Base-by-base conservation (phyloP, 495 filamentous ascomycete genomes). In the Cladorrhinum samala region DNA sequence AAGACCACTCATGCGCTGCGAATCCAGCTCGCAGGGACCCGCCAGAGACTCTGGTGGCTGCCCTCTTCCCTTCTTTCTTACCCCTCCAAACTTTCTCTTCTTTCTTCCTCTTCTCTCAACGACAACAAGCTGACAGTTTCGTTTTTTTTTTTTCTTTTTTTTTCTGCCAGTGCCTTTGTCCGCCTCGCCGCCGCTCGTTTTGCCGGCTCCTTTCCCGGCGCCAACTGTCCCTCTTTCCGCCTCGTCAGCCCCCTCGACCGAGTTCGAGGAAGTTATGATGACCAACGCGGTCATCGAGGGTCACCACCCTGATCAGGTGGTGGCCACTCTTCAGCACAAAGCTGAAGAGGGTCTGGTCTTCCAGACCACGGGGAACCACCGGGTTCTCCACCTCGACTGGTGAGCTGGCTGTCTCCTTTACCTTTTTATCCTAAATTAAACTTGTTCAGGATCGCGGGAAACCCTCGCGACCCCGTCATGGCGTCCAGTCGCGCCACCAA, bases 321-420 rank as follows among this genome's bases (percentile, higher is more conserved):
- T 53, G 49, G 45, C 30, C 17, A 24, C 50, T 1, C 38, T 62
- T 30, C 33, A 43, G 45, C 43, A 27, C 20, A 62, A 62, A 53
- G 46, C 36, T 36, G 30, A 56, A 47, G 56, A 49, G 11, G 44
- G 58, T 49, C 43, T 50, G 49, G 52, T 39, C 37, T 58, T 52
- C 45, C 44, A 55, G 30, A 52, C 52, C 39, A 51, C 41, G 43
- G 46, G 53, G 30, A 58, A 58, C 40, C 44, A 20, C 24, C 46
- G 27, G 16, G 50, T 62, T 49, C 38, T 56, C 25, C 56, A 62
- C 38, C 41, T 62, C 18, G 59, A 62, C 50, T 62, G 59, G 56
- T 55, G 50, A 46, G 53, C 37, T 18, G n/a, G 14, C 11, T 45
- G 18, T 24, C 14, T 16, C 36, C 39, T 9, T 49, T 7, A 8